These are phyloP conservation scores for Rhodosporidiobolus odoratus DNA, from an alignment of 768 basidiomycete genomes.

Conservation along the genomic window DNA sequence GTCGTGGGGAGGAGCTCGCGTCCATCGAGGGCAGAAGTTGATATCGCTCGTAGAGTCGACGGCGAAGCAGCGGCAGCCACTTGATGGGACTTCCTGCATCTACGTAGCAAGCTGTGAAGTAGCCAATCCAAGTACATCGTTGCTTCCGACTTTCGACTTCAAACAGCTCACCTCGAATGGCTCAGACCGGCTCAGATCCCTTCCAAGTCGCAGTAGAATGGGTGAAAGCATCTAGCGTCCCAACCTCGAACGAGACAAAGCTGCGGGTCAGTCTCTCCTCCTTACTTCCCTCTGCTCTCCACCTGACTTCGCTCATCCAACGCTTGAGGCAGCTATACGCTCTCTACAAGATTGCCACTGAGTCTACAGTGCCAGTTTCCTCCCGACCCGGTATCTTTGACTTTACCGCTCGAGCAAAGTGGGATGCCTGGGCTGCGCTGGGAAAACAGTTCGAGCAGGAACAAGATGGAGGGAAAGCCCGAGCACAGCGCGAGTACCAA, in stretches of 20 bases:
- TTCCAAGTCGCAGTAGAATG: neutral
- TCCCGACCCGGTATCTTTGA: slow-evolving; percentile 25
- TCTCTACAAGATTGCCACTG: slow-evolving; percentile 29
- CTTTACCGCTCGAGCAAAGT: slow-evolving; percentile 30
- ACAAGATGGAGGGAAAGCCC: neutral
- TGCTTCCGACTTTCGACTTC: no score
- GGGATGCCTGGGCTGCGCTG: slow-evolving; percentile 27
- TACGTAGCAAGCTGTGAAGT: no score
- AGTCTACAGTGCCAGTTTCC: neutral
- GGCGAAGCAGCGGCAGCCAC: no score
- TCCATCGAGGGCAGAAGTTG: no score
- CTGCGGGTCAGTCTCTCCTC: slow-evolving; percentile 5
- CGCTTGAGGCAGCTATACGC: slow-evolving; percentile 21
- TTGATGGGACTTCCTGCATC: no score
- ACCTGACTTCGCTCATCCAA: neutral
- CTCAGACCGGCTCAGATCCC: no score
- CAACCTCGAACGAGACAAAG: slow-evolving; percentile 18
- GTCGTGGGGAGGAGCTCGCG: no score
- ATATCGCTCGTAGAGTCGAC: no score
- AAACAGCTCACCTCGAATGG: no score
- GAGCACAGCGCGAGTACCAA: slow-evolving; percentile 10
- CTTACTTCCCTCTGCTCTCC: neutral
- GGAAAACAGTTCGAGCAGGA: slow-evolving; percentile 4
- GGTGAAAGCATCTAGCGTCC: neutral
- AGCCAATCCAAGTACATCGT: no score